Evolutionary conservation across 164 flowering plant species (phyloP).

Genomic region (Piper betle): DNA sequence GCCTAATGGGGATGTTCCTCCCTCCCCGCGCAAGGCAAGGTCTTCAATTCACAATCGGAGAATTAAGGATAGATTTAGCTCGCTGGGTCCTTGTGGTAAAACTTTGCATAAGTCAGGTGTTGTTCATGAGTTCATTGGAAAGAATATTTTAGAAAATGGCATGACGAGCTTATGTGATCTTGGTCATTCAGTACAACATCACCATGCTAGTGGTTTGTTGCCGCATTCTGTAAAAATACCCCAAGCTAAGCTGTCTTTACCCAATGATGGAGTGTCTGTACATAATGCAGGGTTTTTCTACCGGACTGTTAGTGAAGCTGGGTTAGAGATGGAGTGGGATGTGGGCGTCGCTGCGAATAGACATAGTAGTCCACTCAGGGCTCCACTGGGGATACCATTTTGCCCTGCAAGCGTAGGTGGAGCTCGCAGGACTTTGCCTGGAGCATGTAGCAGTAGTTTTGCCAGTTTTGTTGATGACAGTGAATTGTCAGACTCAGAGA

Average conservation of each 20-base stretch:
- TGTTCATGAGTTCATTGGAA: constrained; percentile 27
- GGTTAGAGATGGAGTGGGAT: constrained; percentile 28
- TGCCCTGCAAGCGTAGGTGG: constrained; percentile 83
- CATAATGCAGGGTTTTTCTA: constrained; percentile 18
- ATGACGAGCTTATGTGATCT: constrained; percentile 37
- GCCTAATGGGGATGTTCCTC: constrained; percentile 67
- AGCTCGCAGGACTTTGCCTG: constrained; percentile 42
- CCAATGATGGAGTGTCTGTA: constrained; percentile 19
- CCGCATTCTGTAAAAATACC: constrained; percentile 20
- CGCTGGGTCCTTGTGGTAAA: constrained; percentile 69
- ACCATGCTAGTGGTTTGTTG: constrained; percentile 26
- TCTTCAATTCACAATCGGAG: constrained; percentile 50
- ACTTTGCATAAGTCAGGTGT: constrained; percentile 24
- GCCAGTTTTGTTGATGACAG: constrained; percentile 33
- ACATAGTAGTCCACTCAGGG: constrained; percentile 39
- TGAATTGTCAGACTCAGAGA: constrained; percentile 49
- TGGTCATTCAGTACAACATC: constrained; percentile 43
- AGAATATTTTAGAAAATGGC: constrained; percentile 52
- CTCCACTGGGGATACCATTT: constrained; percentile 89
- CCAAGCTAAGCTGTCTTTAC: constrained; percentile 16
- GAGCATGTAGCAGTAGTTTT: constrained; percentile 23
- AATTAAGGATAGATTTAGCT: constrained; percentile 53
- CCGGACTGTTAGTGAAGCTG: constrained; percentile 28
- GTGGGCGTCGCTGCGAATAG: constrained; percentile 19
- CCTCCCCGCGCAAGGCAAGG: constrained; percentile 62